Conservation (phyloP, 805 yeast species). For the Blastobotrys muscicola region DNA sequence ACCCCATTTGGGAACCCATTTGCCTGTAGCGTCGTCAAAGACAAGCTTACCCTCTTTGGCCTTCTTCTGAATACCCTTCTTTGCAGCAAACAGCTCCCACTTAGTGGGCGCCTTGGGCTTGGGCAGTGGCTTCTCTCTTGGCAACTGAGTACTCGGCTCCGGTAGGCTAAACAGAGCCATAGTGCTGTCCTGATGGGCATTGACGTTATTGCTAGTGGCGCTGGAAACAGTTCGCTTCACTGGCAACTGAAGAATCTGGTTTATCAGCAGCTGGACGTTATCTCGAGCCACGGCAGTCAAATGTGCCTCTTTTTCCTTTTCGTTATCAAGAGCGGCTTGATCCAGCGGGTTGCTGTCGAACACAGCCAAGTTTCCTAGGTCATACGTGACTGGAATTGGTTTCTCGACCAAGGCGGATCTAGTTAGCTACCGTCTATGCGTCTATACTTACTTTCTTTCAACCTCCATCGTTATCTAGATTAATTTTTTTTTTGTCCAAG, state of each 20-base stretch:
- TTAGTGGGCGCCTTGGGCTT: constrained; percentile 85
- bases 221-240: constrained; percentile 51
- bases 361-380: constrained; percentile 82
- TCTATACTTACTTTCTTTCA: no score
- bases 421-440: no score
- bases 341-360: constrained; percentile 87
- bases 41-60: constrained; percentile 83
- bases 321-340: constrained; percentile 43
- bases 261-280: constrained; percentile 81
- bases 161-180: constrained; percentile 82
- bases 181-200: constrained; percentile 50
- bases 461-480: no score
- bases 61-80: constrained; percentile 88
- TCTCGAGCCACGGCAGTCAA: constrained; percentile 70
- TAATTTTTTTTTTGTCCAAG: no score
- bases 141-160: constrained; percentile 68
- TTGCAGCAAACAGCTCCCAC: constrained; percentile 95
- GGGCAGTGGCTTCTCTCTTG: constrained; percentile 94
- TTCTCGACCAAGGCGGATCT: constrained; percentile 51
- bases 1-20: constrained; percentile 99
- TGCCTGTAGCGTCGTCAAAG: constrained; percentile 78
- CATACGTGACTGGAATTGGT: constrained; percentile 80
- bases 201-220: constrained; percentile 54
- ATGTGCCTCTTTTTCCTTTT: constrained; percentile 49
- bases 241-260: constrained; percentile 85